phyloP scores from a whole-genome alignment of 805 yeast genomes.

The Schwanniomyces yamadae region DNA sequence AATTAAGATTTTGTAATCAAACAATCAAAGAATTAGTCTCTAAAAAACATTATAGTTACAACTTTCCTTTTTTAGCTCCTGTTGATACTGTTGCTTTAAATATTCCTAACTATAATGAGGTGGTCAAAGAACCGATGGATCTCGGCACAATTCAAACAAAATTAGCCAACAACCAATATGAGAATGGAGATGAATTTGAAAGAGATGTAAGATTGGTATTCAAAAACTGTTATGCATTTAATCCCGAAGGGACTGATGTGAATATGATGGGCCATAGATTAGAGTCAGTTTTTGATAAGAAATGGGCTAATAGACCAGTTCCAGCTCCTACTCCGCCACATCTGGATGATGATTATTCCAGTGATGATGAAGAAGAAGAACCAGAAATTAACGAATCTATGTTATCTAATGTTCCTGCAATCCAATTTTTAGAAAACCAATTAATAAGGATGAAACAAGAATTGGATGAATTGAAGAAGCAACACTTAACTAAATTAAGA shows the following conservation, averaged over 20 bases:
- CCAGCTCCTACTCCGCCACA: constrained; percentile 67
- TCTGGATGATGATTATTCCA: constrained; percentile 36
- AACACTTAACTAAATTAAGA: constrained; percentile 64
- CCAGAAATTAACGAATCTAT: constrained; percentile 54
- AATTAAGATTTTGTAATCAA: constrained; percentile 80
- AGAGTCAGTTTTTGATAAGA: constrained; percentile 80
- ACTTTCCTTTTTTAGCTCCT: constrained; percentile 89
- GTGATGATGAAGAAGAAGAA: constrained; percentile 50
- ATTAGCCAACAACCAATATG: constrained; percentile 82
- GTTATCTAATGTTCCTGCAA: constrained; percentile 81
- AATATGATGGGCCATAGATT: constrained; percentile 92
- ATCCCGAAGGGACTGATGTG: constrained; percentile 97
- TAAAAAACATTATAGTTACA: constrained; percentile 79
- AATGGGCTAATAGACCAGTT: constrained; percentile 71
- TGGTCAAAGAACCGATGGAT: constrained; percentile 94
- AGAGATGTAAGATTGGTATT: constrained; percentile 80
- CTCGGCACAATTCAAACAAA: constrained; percentile 80
- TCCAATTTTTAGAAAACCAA: constrained; percentile 84
- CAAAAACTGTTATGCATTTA: constrained; percentile 84
- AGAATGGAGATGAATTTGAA: constrained; percentile 84
- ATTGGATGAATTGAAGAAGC: constrained; percentile 76
- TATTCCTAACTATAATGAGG: constrained; percentile 84
- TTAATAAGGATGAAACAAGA: constrained; percentile 82
- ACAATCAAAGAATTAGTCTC: constrained; percentile 77
- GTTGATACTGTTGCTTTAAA: constrained; percentile 94